Evolutionary conservation across 2,329 filamentous ascomycete species (phyloP).

Genomic region (Rachicladosporium sp.): DNA sequence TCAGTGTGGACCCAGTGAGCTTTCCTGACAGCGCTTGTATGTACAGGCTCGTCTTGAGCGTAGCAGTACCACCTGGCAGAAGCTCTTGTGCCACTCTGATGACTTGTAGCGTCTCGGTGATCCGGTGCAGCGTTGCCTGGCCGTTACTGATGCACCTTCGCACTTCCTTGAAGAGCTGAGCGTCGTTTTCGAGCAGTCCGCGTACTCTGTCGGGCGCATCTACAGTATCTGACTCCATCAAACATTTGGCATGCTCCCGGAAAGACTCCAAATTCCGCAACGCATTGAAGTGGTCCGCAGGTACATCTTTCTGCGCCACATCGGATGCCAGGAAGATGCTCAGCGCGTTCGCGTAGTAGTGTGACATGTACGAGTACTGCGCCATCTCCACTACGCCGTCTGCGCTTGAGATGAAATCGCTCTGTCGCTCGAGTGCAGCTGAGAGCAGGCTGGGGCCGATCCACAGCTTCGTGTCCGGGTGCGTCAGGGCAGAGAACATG

Average conservation of each 20-base stretch:
- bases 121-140: conserved; percentile 27
- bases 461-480: conserved; percentile 43
- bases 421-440: conserved; percentile 57
- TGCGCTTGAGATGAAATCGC: conserved; percentile 64
- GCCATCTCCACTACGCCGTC: conserved; percentile 51
- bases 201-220: conserved; percentile 27
- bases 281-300: conserved; percentile 53
- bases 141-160: conserved; percentile 22
- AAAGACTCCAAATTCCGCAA: conserved; percentile 60
- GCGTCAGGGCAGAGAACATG: conserved; percentile 56
- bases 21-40: conserved; percentile 48
- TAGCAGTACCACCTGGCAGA: conserved; percentile 24
- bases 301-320: conserved; percentile 29
- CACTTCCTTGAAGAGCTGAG: conserved; percentile 38
- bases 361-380: conserved; percentile 74
- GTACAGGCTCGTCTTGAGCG: conserved; percentile 41
- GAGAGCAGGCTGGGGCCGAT: conserved; percentile 53
- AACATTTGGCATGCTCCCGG: conserved; percentile 53
- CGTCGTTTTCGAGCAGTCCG: conserved; percentile 48
- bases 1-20: conserved; percentile 37
- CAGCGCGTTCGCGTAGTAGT: conserved; percentile 68
- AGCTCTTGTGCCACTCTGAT: conserved; percentile 26
- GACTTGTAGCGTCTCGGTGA: conserved; percentile 27
- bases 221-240: conserved; percentile 16
- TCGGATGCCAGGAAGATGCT: conserved; percentile 46